Conservation (phyloP, 2,329 filamentous ascomycete species). For the Acarospora socialis region DNA sequence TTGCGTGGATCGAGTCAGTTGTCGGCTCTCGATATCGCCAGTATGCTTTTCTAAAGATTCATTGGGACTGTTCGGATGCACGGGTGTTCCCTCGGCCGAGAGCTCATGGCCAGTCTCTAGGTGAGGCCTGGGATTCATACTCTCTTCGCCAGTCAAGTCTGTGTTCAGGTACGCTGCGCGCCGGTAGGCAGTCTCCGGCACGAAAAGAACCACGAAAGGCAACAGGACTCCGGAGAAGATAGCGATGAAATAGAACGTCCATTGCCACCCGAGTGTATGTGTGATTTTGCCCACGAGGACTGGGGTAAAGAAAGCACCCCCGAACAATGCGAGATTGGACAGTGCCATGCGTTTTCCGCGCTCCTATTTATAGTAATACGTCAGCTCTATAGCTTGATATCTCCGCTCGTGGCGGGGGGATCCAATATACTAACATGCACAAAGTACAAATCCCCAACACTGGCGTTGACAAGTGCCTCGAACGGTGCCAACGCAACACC, state of each 20-base stretch:
- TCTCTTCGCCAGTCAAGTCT: conserved; percentile 39
- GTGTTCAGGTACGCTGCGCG: conserved; percentile 55
- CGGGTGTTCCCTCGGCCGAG: background rate
- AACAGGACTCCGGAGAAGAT: conserved; percentile 65
- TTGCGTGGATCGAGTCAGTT: conserved; percentile 4
- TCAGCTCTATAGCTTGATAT: background rate
- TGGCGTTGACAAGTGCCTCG: conserved; percentile 77
- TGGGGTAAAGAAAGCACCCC: conserved; percentile 62
- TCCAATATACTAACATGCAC: conserved; percentile 50
- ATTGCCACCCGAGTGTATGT: conserved; percentile 59
- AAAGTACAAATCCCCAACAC: conserved; percentile 79
- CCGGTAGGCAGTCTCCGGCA: conserved; percentile 70
- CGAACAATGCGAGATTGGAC: conserved; percentile 54
- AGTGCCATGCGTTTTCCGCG: conserved; percentile 80
- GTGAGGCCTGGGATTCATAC: background rate
- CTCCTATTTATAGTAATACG: conserved; percentile 32
- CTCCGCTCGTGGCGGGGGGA: background rate
- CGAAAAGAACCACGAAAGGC: conserved; percentile 59
- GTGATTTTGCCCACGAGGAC: conserved; percentile 70
- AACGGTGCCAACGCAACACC: conserved; percentile 79
- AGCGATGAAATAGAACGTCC: conserved; percentile 77
- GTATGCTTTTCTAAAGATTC: conserved; percentile 7
- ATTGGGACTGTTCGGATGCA: background rate
- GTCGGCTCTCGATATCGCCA: conserved; percentile 4
- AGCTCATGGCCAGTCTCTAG: conserved; percentile 7